Base-by-base conservation (phyloP, 768 basidiomycete genomes). In the Porpolomopsis calyptriformis region DNA sequence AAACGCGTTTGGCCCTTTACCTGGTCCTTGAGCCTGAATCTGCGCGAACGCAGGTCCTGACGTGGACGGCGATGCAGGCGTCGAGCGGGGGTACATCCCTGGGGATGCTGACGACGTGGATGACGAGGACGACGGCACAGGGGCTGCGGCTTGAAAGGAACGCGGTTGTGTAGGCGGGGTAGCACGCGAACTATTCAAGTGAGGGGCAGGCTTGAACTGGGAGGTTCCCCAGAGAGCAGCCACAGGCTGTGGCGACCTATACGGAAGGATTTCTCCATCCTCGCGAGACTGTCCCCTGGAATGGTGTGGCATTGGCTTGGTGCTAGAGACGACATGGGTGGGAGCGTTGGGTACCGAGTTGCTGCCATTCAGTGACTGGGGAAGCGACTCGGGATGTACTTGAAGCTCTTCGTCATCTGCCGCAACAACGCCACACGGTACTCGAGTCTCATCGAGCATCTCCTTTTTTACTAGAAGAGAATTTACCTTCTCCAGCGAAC, bases 131-230 rank as follows among this genome's bases (percentile, higher is more conserved):
- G 48, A 14, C 57, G 56, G 4, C 56, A 57, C 11, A n/a, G n/a
- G n/a, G 40, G 41, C 11, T 3, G 57, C 48, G 5, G 57, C 44
- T 33, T 64, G 61, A 50, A 71, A 71, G 2, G 67, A 71, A 3
- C 75, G 70, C 23, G 74, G 73, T 52, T 67, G 71, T 2, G 70
- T 72, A 1, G 74, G 70, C 0, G 73, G 65, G 1, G 70, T 64
- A 47, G 29, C 71, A 64, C 29, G 66, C 48, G 27, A 26, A 37
- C 10, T 38, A 18, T 31, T 31, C 11, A 18, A 24, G n/a, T 39
- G 43, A n/a, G 40, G 11, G n/a, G 40, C 40, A 22, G 40, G n/a
- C n/a, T n/a, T 46, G 49, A 11, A 37, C 10, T 18, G 40, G 6
- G 48, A 52, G 1, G 53, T 49, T 0, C 53, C 52, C 0, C n/a